phyloP scores from a whole-genome alignment of 2,329 filamentous ascomycete genomes.

The Colletotrichum sansevieriae region DNA sequence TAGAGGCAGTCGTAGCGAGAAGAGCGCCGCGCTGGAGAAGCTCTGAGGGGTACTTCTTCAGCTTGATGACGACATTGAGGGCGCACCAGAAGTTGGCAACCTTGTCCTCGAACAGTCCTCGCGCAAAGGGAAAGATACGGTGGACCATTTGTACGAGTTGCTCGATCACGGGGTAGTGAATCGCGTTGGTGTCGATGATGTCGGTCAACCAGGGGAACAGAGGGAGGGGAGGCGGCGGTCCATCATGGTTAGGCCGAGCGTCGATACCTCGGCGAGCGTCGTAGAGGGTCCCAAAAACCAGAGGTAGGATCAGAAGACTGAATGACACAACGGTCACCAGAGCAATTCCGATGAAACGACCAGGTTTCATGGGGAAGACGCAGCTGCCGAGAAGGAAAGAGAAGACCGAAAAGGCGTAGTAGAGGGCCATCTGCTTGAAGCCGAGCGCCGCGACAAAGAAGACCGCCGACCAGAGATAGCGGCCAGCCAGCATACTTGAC shows the following conservation, averaged over 20 bases:
- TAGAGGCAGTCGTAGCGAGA: slow-evolving; percentile 79
- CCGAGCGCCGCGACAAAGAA: slow-evolving; percentile 96
- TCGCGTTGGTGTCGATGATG: slow-evolving; percentile 72
- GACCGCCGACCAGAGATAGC: slow-evolving; percentile 88
- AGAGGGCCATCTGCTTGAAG: slow-evolving; percentile 99
- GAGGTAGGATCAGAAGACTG: slow-evolving; percentile 78
- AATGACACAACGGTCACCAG: slow-evolving; percentile 81
- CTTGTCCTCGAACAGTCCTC: slow-evolving; percentile 98
- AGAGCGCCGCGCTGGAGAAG: slow-evolving; percentile 84
- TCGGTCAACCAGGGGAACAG: slow-evolving; percentile 70
- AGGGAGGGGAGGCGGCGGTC: slow-evolving; percentile 72
- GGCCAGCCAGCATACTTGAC: slow-evolving; percentile 87
- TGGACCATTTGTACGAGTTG: slow-evolving; percentile 88
- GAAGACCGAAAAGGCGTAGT: slow-evolving; percentile 94
- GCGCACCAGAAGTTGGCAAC: slow-evolving; percentile 99
- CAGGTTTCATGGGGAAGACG: slow-evolving; percentile 78
- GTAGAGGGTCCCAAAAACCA: slow-evolving; percentile 79
- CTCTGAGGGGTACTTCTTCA: slow-evolving; percentile 78
- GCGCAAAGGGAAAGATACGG: slow-evolving; percentile 94
- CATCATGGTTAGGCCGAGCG: slow-evolving; percentile 67
- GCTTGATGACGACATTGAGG: slow-evolving; percentile 89
- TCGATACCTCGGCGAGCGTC: slow-evolving; percentile 75
- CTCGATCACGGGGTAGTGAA: slow-evolving; percentile 80
- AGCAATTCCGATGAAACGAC: slow-evolving; percentile 80
- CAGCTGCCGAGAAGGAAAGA: slow-evolving; percentile 91